Base-by-base conservation (phyloP, 139 green algal genomes). In the Tetradesmus lagerheimii region DNA sequence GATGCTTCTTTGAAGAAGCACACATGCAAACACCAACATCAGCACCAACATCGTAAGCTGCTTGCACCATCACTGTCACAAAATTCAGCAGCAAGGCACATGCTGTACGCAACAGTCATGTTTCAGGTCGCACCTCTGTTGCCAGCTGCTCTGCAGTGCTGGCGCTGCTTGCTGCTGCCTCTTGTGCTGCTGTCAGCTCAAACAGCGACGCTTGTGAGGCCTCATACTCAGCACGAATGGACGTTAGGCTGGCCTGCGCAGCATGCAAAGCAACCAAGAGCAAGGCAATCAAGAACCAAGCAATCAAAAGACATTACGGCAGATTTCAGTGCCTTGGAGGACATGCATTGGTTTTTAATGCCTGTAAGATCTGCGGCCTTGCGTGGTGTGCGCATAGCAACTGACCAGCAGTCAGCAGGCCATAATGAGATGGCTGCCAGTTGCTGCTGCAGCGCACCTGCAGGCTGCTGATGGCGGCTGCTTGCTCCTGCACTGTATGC, bases 121-220 rank as follows among this genome's bases (percentile, higher is more conserved):
- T 50, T 50, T 50, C 53, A 66, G 20, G 15, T 66, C 57, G 18
- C 57, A 71, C 57, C 57, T 88, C 83, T 41, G 76, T 35, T 41
- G 83, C 83, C 12, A 88, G 64, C 41, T 88, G 83, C 41, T 88
- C 83, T 88, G 83, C 83, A 41, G 83, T 80, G 62, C 23, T 88
- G 83, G 64, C 83, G 45, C 64, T 80, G 83, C 83, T 64, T 41
- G 62, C 83, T 88, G 83, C 83, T 18, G 27, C 38, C 71, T 88
- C 83, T 18, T 88, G 62, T 1, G 41, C 23, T n/a, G 83, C 34
- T 23, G 47, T 88, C n/a, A 88, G 83, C 27, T 88, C 83, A 45
- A 88, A 88, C 37, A 88, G 35, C 5, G 62, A 62, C 0, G 83
- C 75, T 43, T 88, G 83, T 3, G 64, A 66, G 0, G 83, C 15